These are phyloP conservation scores for Tulasnella sp. DNA, from an alignment of 768 basidiomycete genomes.

Conservation along the genomic window DNA sequence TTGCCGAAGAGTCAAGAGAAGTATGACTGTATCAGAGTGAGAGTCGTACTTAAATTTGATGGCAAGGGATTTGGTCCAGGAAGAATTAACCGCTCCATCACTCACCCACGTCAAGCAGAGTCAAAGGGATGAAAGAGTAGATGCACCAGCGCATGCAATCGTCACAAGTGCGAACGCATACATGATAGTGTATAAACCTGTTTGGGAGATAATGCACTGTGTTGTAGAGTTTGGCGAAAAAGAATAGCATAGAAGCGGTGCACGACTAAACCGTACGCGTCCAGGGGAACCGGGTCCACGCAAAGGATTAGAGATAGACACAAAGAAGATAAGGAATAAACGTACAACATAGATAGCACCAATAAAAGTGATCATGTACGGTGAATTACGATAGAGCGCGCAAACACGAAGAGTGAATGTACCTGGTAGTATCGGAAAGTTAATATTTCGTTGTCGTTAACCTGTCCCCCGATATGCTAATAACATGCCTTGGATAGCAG, in stretches of 20 bases:
- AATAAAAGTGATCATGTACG: neutral
- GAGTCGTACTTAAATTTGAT: neutral
- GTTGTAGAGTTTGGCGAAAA: neutral
- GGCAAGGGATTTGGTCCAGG: neutral
- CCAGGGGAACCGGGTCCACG: neutral
- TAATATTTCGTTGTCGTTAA: neutral
- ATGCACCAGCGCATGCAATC: neutral
- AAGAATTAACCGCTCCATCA: too few species aligned
- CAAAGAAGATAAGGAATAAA: neutral
- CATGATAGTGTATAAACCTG: neutral
- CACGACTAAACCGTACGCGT: neutral
- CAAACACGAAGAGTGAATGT: neutral
- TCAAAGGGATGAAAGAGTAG: neutral
- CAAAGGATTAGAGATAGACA: too few species aligned
- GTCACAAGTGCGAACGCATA: neutral
- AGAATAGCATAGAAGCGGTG: neutral
- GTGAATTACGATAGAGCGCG: neutral
- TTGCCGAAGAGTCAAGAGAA: neutral
- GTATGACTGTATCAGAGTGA: neutral
- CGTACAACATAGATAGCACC: neutral
- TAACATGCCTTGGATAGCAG: neutral
- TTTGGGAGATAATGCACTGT: neutral
- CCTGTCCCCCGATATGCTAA: too few species aligned
- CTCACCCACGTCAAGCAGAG: neutral
- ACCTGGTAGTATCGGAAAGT: neutral